These are phyloP conservation scores for Pythium rishiriense DNA, from an alignment of 352 stramenopile genomes.

Conservation along the genomic window DNA sequence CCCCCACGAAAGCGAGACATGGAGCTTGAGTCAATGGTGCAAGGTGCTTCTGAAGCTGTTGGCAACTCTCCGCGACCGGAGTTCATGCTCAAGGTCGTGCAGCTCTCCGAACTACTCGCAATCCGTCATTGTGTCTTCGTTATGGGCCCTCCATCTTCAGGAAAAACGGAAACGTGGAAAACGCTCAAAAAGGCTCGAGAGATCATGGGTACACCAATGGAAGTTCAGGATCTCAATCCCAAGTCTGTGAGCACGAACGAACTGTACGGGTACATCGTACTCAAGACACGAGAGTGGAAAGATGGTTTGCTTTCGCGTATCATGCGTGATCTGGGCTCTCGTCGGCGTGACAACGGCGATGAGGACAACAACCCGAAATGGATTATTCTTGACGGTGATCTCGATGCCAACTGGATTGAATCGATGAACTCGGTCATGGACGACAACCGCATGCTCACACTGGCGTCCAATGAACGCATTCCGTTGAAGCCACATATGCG, in stretches of 20 bases:
- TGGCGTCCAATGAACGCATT: constrained; percentile 97
- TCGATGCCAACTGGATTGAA: constrained; percentile 98
- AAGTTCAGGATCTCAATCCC: constrained; percentile 94
- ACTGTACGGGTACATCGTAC: constrained; percentile 95
- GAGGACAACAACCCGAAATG: constrained; percentile 95
- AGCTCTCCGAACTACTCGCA: constrained; percentile 93
- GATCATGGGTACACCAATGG: constrained; percentile 86
- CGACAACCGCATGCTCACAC: constrained; percentile 96
- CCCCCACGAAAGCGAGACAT: constrained; percentile 91
- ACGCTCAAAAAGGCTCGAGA: constrained; percentile 90
- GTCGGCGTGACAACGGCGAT: constrained; percentile 86
- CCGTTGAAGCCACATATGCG: constrained; percentile 95
- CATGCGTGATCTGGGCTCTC: constrained; percentile 94
- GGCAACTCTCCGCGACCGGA: constrained; percentile 79
- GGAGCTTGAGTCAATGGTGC: constrained; percentile 91
- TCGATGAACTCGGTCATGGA: constrained; percentile 98
- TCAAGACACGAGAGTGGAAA: constrained; percentile 96
- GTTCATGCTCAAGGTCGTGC: constrained; percentile 94
- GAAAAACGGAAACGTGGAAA: constrained; percentile 96
- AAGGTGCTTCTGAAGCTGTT: constrained; percentile 77
- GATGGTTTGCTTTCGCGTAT: constrained; percentile 95
- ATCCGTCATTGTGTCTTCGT: constrained; percentile 97
- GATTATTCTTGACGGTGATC: constrained; percentile 96
- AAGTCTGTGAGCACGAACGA: constrained; percentile 96
- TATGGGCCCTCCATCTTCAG: constrained; percentile 92